Conservation (phyloP, 2,329 filamentous ascomycete genomes). For the Aspergillus sp. region DNA sequence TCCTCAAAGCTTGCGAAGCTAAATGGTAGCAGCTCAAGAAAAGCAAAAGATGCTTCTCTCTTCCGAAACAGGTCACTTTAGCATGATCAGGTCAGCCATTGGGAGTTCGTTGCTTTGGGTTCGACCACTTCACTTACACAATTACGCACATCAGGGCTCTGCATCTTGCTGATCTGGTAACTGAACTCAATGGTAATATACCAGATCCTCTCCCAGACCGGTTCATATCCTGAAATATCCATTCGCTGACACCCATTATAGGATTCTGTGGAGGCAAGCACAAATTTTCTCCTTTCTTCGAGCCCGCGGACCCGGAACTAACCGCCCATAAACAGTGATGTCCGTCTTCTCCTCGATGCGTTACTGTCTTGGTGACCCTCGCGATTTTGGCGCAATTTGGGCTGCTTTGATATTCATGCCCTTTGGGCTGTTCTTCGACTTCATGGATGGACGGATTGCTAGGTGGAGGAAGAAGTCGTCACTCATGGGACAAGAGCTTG, state of each 20-base stretch:
- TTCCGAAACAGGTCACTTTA: slow-evolving; percentile 52
- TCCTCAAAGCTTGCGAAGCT: slow-evolving; percentile 7
- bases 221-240: background rate
- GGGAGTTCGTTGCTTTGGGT: slow-evolving; percentile 1
- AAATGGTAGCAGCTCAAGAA: slow-evolving; percentile 43
- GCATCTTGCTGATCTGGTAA: slow-evolving; percentile 54
- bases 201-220: slow-evolving; percentile 9
- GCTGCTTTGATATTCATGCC: slow-evolving; percentile 83
- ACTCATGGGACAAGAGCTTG: slow-evolving; percentile 95
- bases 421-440: slow-evolving; percentile 94
- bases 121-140: slow-evolving; percentile 15
- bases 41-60: slow-evolving; percentile 54
- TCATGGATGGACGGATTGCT: slow-evolving; percentile 95
- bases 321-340: slow-evolving; percentile 61
- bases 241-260: slow-evolving; percentile 26
- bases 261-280: slow-evolving; percentile 53
- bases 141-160: slow-evolving; percentile 40
- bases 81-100: slow-evolving; percentile 48
- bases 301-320: slow-evolving; percentile 16
- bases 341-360: slow-evolving; percentile 93
- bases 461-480: slow-evolving; percentile 96
- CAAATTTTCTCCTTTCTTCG: background rate
- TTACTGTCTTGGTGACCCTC: slow-evolving; percentile 77
- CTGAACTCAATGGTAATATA: slow-evolving; percentile 50
- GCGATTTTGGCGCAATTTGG: slow-evolving; percentile 71